Conservation (phyloP, 768 basidiomycete genomes). For the Symmetrospora coprosmae region DNA sequence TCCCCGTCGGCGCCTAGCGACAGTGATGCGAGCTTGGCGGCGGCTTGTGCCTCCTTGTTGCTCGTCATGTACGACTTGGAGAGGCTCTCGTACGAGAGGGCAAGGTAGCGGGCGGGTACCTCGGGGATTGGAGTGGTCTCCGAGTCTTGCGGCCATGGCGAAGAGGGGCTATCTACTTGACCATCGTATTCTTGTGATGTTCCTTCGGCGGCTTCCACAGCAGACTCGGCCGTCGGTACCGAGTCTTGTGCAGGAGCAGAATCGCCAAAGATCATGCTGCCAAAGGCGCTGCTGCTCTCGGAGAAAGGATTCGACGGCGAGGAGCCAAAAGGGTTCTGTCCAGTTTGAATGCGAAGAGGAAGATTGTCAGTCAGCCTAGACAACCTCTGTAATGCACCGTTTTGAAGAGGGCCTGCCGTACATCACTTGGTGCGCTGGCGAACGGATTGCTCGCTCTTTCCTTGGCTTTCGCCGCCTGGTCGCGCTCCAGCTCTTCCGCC, state of each 20-base stretch:
- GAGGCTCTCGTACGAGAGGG: neutral
- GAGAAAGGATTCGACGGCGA: neutral
- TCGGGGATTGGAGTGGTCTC: too few species aligned
- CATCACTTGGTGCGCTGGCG: neutral
- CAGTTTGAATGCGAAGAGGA: too few species aligned
- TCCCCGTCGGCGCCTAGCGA: neutral
- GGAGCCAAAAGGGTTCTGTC: neutral
- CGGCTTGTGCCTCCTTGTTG: neutral
- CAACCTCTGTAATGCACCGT: too few species aligned
- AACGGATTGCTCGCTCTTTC: slow-evolving; percentile 9
- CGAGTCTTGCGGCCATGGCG: too few species aligned
- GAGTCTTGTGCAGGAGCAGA: neutral
- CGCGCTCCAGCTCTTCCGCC: neutral
- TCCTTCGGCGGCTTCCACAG: too few species aligned
- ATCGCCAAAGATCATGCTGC: slow-evolving; percentile 2
- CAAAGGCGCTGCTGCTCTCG: neutral
- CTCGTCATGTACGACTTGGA: neutral
- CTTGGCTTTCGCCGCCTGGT: neutral
- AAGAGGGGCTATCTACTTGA: too few species aligned
- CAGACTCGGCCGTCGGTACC: too few species aligned
- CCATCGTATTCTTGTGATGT: too few species aligned
- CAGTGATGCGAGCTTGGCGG: neutral
- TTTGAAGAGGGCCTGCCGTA: too few species aligned
- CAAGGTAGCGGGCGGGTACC: slow-evolving; percentile 1
- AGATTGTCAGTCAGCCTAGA: too few species aligned